These are phyloP conservation scores for Syzygium aromaticum DNA, from an alignment of 345 rosid genomes.

Conservation along the genomic window DNA sequence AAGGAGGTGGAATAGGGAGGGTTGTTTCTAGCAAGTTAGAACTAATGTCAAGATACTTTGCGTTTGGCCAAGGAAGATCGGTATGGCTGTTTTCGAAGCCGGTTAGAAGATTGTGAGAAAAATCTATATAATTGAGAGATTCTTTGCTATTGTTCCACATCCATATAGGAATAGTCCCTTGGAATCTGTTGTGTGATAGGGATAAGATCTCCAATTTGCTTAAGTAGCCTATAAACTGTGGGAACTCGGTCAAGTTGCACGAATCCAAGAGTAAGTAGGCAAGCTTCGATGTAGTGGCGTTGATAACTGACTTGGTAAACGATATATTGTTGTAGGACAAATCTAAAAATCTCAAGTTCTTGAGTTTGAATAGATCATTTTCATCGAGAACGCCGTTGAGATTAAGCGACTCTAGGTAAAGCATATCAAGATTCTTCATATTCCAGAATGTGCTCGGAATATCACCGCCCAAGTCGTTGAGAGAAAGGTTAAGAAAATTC, in stretches of 20 bases:
- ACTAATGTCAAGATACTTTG: background rate
- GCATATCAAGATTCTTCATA: too few species aligned
- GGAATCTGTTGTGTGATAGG: too few species aligned
- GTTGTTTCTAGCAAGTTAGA: background rate
- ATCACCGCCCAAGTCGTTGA: too few species aligned
- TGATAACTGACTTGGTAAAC: background rate
- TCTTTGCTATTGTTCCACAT: background rate
- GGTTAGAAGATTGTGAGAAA: too few species aligned
- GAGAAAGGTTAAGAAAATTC: too few species aligned
- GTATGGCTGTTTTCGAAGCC: background rate
- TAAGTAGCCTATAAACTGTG: background rate
- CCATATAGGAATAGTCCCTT: background rate
- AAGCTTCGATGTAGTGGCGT: background rate
- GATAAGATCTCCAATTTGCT: fast-evolving
- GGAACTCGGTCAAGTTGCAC: background rate
- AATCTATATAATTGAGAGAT: fast-evolving
- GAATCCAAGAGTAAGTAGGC: fast-evolving
- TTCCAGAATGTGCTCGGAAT: too few species aligned
- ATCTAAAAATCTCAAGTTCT: fast-evolving
- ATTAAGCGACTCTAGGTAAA: fast-evolving
- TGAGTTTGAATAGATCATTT: background rate
- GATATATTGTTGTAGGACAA: background rate
- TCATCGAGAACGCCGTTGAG: background rate
- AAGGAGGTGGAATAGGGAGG: background rate
- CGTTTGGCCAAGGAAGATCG: background rate